phyloP scores from a whole-genome alignment of 768 basidiomycete genomes.

The Naganishia onofrii region DNA sequence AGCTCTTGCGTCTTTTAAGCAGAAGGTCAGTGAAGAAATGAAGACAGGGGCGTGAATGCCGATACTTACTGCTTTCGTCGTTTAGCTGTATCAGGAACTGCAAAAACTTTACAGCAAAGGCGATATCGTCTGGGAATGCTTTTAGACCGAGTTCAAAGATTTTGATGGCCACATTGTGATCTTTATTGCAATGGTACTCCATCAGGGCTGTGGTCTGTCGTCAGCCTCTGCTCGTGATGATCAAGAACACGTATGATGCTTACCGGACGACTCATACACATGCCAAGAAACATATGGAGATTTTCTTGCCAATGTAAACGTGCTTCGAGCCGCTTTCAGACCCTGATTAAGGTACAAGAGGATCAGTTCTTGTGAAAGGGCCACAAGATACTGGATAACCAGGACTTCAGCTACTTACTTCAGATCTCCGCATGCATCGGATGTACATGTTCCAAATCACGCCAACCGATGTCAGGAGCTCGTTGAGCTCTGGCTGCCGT shows the following conservation, averaged over 20 bases:
- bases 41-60: not conserved
- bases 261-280: constrained; percentile 87
- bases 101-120: constrained; percentile 83
- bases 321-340: constrained; percentile 68
- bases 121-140: constrained; percentile 72
- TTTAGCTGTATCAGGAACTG: constrained; percentile 91
- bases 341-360: constrained; percentile 54
- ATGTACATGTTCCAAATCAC: constrained; percentile 78
- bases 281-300: constrained; percentile 67
- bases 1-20: constrained; percentile 77
- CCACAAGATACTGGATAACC: not conserved
- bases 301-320: constrained; percentile 80
- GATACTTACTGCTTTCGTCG: constrained; percentile 81
- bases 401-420: constrained; percentile 53
- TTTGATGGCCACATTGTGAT: constrained; percentile 72
- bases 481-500: constrained; percentile 54
- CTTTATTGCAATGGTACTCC: constrained; percentile 87
- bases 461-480: constrained; percentile 68
- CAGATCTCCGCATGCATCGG: constrained; percentile 82
- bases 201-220: constrained; percentile 65
- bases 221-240: not conserved
- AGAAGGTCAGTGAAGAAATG: constrained; percentile 13
- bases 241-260: constrained; percentile 26
- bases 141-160: constrained; percentile 94
- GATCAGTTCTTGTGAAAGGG: no score